Evolutionary conservation across 1,284 basidiomycete species (phyloP).

Genomic region (Apiotrichum montevideense): DNA sequence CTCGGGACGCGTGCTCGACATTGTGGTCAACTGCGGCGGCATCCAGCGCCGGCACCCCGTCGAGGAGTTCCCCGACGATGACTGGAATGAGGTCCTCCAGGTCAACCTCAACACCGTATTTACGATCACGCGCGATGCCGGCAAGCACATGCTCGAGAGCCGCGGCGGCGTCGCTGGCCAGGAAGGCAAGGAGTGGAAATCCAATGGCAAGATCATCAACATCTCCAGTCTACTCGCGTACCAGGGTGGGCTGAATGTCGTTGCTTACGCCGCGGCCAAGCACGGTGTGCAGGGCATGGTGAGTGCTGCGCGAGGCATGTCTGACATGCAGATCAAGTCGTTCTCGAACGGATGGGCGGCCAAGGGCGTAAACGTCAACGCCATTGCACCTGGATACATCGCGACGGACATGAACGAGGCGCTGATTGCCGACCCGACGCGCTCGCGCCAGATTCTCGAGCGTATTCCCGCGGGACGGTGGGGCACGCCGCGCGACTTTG

Average conservation of each 20-base stretch:
- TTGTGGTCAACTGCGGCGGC: conserved; percentile 90
- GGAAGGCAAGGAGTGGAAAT: conserved; percentile 17
- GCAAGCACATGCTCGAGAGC: conserved; percentile 47
- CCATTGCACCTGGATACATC: conserved; percentile 85
- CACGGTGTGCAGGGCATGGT: conserved; percentile 79
- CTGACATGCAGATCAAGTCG: conserved; percentile 40
- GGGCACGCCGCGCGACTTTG: conserved; percentile 83
- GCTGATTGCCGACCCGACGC: conserved; percentile 43
- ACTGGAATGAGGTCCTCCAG: conserved; percentile 77
- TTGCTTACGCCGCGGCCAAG: conserved; percentile 82
- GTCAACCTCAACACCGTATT: conserved; percentile 50
- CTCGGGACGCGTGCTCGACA: conserved; percentile 60
- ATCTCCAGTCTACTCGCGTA: conserved; percentile 47
- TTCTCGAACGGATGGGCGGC: conserved; percentile 62
- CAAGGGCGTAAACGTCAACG: conserved; percentile 81
- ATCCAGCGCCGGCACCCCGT: conserved; percentile 82
- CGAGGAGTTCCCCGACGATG: conserved; percentile 71
- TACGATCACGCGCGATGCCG: conserved; percentile 47
- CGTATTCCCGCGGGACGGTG: conserved; percentile 87
- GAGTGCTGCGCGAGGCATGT: conserved; percentile 29
- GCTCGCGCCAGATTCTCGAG: conserved; percentile 78
- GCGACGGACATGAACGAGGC: conserved; percentile 62
- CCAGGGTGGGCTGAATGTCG: conserved; percentile 67
- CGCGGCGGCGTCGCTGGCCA: conserved; percentile 42
- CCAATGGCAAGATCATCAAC: conserved; percentile 50